These are phyloP conservation scores for Puccinia novopanici DNA, from an alignment of 1,284 basidiomycete genomes.

Conservation along the genomic window DNA sequence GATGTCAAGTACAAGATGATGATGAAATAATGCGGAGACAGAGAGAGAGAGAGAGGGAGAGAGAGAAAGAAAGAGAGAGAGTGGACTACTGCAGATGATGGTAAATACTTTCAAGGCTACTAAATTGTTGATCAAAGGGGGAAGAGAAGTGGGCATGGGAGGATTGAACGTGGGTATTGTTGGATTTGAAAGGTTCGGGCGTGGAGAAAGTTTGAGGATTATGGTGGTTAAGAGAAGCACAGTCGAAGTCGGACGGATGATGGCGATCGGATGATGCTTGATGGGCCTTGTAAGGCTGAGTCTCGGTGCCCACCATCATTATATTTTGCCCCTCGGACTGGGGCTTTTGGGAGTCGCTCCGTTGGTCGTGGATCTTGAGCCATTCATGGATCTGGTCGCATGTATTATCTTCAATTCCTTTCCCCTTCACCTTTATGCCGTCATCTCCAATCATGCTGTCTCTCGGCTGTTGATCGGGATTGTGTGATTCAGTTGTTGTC, in stretches of 20 bases:
- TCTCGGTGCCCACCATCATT: neutral
- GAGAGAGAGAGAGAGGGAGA: neutral
- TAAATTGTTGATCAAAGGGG: neutral
- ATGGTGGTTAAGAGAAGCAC: neutral
- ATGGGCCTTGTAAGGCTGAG: neutral
- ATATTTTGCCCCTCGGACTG: neutral
- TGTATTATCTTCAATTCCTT: neutral
- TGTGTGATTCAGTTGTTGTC: neutral
- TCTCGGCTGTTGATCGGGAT: neutral
- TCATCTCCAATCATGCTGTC: neutral
- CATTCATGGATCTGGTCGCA: conserved; percentile 15
- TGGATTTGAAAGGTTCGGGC: neutral
- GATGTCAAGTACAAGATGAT: too few species aligned
- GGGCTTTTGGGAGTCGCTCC: neutral
- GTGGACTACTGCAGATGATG: conserved; percentile 11
- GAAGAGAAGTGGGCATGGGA: neutral
- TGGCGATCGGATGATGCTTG: neutral
- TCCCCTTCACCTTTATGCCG: neutral
- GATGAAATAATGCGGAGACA: too few species aligned
- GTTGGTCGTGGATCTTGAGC: conserved; percentile 18
- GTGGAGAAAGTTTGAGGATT: neutral
- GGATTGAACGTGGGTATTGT: neutral
- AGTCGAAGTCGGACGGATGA: neutral
- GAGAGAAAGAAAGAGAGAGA: neutral
- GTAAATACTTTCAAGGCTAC: conserved; percentile 1